phyloP scores from a whole-genome alignment of 2,329 filamentous ascomycete genomes.

The Calonectria pseudoreteaudii region DNA sequence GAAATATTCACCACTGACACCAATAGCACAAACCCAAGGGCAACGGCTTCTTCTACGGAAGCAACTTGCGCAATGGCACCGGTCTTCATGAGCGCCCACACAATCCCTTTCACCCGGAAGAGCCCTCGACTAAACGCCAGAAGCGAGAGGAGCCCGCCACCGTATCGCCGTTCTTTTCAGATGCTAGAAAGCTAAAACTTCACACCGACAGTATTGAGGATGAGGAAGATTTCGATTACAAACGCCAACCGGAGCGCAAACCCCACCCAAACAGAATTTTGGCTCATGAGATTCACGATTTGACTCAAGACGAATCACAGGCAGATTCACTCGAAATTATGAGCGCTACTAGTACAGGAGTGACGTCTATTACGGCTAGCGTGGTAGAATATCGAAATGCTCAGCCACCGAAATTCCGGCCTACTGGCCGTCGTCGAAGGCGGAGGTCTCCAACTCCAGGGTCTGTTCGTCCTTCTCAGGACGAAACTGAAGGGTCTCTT shows the following conservation, averaged over 20 bases:
- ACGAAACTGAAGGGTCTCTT: neutral
- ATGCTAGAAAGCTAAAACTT: neutral
- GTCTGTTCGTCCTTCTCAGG: neutral
- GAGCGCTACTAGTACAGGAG: constrained; percentile 31
- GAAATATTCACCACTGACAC: constrained; percentile 22
- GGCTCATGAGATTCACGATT: constrained; percentile 23
- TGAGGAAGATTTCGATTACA: neutral
- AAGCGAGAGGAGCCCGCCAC: constrained; percentile 14
- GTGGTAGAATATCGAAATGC: constrained; percentile 38
- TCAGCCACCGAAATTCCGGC: constrained; percentile 14
- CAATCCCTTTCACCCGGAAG: constrained; percentile 2
- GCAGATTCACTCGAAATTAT: constrained; percentile 30
- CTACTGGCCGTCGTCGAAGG: constrained; percentile 14
- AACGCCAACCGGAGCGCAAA: neutral
- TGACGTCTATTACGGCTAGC: constrained; percentile 18
- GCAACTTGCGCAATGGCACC: neutral
- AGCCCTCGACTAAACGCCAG: constrained; percentile 39
- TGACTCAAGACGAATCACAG: constrained; percentile 37
- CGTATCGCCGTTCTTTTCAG: constrained; percentile 14
- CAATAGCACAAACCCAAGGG: constrained; percentile 38
- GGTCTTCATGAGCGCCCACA: neutral
- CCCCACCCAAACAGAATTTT: neutral
- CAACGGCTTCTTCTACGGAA: constrained; percentile 31
- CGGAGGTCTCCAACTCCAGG: constrained; percentile 12
- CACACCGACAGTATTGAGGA: constrained; percentile 29